Evolutionary conservation across 768 basidiomycete species (phyloP).

Genomic region (Clavaria fumosa): DNA sequence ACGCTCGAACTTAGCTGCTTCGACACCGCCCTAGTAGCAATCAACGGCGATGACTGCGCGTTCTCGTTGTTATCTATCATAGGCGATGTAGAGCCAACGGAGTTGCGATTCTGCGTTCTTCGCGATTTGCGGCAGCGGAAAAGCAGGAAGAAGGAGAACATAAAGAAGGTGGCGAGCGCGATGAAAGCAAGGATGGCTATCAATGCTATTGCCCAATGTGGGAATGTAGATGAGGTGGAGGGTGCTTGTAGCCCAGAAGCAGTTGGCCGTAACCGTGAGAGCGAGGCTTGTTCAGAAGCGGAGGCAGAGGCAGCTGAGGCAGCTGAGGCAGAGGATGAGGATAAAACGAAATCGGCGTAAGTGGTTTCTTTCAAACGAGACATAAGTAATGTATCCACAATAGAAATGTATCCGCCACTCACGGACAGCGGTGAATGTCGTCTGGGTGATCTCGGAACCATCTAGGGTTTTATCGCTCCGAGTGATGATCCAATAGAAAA

Average conservation of each 20-base stretch:
- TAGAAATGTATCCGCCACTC: conserved; percentile 22
- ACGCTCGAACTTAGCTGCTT: conserved; percentile 10
- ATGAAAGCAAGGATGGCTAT: conserved; percentile 77
- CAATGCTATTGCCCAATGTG: conserved; percentile 85
- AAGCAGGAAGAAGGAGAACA: conserved; percentile 59
- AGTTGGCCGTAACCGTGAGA: conserved; percentile 25
- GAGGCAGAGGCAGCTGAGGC: conserved; percentile 20
- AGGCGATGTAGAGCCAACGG: conserved; percentile 66
- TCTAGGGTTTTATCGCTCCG: conserved; percentile 37
- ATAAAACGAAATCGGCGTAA: conserved; percentile 46
- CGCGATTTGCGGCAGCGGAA: conserved; percentile 45
- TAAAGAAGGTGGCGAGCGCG: conserved; percentile 54
- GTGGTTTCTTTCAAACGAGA: no score
- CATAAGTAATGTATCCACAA: no score
- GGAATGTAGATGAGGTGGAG: conserved; percentile 33
- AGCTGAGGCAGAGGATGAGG: conserved; percentile 37
- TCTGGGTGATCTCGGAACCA: conserved; percentile 44
- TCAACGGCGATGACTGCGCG: conserved; percentile 33
- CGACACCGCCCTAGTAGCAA: conserved; percentile 18
- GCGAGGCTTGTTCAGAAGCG: conserved; percentile 19
- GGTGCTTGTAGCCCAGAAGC: conserved; percentile 31
- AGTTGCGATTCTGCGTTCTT: conserved; percentile 40
- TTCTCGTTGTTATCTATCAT: conserved; percentile 52
- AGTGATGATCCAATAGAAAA: conserved; percentile 71
- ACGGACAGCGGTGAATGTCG: conserved; percentile 73